These are phyloP conservation scores for Fusarium nurragi DNA, from an alignment of 2,329 filamentous ascomycete species.

Conservation along the genomic window DNA sequence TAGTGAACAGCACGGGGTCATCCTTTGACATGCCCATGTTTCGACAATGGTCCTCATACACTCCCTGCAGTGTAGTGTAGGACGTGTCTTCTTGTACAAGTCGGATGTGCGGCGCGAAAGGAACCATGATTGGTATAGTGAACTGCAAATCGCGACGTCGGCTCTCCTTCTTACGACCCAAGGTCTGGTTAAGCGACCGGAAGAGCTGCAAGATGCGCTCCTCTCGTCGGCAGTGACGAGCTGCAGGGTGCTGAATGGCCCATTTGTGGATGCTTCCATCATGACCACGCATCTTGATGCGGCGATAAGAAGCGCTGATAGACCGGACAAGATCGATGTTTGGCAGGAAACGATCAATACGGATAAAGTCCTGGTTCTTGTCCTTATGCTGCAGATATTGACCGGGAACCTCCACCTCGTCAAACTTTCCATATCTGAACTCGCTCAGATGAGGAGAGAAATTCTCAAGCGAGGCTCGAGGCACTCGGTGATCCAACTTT, in stretches of 20 bases:
- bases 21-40: slow-evolving; percentile 90
- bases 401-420: slow-evolving; percentile 96
- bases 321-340: slow-evolving; percentile 92
- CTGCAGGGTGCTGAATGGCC: slow-evolving; percentile 94
- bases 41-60: slow-evolving; percentile 96
- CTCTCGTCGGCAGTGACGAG: slow-evolving; percentile 89
- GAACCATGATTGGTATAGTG: slow-evolving; percentile 94
- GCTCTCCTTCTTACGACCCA: slow-evolving; percentile 94
- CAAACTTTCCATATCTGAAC: slow-evolving; percentile 97
- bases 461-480: slow-evolving; percentile 78
- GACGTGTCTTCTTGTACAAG: slow-evolving; percentile 96
- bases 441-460: slow-evolving; percentile 94
- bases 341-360: slow-evolving; percentile 95
- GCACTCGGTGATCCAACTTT: slow-evolving; percentile 86
- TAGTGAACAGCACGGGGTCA: slow-evolving; percentile 91
- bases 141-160: slow-evolving; percentile 94
- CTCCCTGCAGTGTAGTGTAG: slow-evolving; percentile 91
- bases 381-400: slow-evolving; percentile 98
- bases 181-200: slow-evolving; percentile 93
- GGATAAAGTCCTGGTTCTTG: slow-evolving; percentile 98
- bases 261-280: slow-evolving; percentile 98
- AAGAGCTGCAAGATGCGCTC: slow-evolving; percentile 96
- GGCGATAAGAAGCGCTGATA: slow-evolving; percentile 89
- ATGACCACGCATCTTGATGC: slow-evolving; percentile 95
- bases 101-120: slow-evolving; percentile 91